phyloP scores from a whole-genome alignment of 805 yeast species.

The Ascoidea rubescens region DNA sequence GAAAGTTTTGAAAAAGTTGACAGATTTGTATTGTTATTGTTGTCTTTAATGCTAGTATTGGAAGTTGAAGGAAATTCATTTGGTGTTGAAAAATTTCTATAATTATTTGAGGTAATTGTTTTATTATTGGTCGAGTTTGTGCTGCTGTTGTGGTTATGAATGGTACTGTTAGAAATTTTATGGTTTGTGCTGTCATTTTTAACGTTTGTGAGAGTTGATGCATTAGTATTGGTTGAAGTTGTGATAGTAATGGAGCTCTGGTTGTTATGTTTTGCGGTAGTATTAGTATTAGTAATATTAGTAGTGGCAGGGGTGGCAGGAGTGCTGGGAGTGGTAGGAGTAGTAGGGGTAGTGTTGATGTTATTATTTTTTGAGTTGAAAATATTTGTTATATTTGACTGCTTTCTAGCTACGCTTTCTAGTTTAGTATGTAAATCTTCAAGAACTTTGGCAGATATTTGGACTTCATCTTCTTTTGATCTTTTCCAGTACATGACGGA shows the following conservation, averaged over 20 bases:
- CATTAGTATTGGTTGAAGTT: neutral
- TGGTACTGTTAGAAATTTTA: neutral
- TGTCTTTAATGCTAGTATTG: constrained; percentile 3
- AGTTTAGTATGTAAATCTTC: neutral
- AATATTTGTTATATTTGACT: neutral
- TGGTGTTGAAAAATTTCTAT: constrained; percentile 3
- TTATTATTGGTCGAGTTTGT: constrained; percentile 5
- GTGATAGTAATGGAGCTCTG: neutral
- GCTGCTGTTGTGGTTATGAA: neutral
- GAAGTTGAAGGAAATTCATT: neutral
- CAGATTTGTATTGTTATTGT: constrained; percentile 7
- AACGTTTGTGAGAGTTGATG: neutral
- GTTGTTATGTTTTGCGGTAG: neutral
- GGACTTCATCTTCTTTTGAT: constrained; percentile 55
- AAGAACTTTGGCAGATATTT: constrained; percentile 2
- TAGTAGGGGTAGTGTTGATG: neutral
- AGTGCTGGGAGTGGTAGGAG: neutral
- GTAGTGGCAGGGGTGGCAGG: neutral
- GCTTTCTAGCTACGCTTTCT: neutral
- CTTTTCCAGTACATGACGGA: constrained; percentile 98
- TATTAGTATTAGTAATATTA: neutral
- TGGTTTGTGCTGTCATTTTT: neutral
- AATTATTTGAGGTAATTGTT: constrained; percentile 7
- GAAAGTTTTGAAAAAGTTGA: neutral
- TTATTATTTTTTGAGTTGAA: too few relatives aligned